Base-by-base conservation (phyloP, 2,329 filamentous ascomycete genomes). In the Aspergillus sp. region DNA sequence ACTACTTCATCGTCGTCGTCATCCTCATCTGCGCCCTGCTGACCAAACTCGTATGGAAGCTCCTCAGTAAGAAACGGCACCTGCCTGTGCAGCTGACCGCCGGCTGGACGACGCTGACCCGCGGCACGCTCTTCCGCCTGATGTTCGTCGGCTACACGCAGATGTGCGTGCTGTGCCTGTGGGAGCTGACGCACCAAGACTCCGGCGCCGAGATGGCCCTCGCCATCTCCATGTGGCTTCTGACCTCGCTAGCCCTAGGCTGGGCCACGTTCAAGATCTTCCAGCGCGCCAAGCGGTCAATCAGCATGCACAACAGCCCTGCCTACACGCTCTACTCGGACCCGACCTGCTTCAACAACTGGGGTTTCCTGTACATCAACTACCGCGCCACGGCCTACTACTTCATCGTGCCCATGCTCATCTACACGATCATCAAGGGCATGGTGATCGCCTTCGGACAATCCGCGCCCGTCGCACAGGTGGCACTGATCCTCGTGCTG, bases 321-420 rank as follows among this genome's bases (percentile, higher is more conserved):
- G 93, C 92, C 31, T 97, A 96, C 77, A 96, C 96, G 66, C 87
- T 98, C 61, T 97, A 96, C 80, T 96, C 93, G 1, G 92, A 98
- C 70, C 92, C 92, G 14, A 85, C 91, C 62, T 89, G 90, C 52
- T 85, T 98, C 63, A 96, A 97, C 85, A 96, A 96, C 79, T 96
- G 93, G 93, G 93, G 94, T 18, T 97, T 97, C 81, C 85, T 98
- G 65, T 97, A 97, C 73, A 91, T 97, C 32, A 93, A 96, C 76
- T 98, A 96, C 84, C 90, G 93, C 71, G 94, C 93, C 39, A 94
- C 92, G 1, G 91, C 92, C 45, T 96, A 96, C 83, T 96, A 94
- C 81, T 97, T 94, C 77, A 90, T 97, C 68, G 85, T 95, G 31
- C 91, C 91, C 1, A 79, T 89, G 55, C 82, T 98, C 58, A 76